phyloP scores from a whole-genome alignment of 1,139 yeast genomes.

The Hyphopichia burtonii region DNA sequence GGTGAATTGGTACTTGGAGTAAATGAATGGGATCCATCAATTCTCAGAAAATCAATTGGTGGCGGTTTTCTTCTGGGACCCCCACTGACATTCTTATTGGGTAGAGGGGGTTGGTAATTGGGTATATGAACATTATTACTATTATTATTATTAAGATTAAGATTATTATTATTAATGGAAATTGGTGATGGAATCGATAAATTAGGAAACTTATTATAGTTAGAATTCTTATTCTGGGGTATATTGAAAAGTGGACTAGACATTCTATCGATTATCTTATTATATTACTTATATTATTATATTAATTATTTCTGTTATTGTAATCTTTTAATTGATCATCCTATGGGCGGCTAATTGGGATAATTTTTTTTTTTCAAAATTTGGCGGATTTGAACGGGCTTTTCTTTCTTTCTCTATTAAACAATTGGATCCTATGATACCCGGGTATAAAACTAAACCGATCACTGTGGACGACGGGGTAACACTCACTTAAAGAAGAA shows the following conservation, averaged over 20 bases:
- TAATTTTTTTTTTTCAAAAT: no score
- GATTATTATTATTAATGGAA: slow-evolving; percentile 8
- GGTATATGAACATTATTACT: not conserved
- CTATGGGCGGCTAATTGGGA: no score
- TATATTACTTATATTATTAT: not conserved
- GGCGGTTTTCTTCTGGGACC: slow-evolving; percentile 39
- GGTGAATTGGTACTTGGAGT: slow-evolving; percentile 7
- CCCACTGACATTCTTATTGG: not conserved
- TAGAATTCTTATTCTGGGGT: slow-evolving; percentile 16
- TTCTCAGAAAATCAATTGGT: slow-evolving; percentile 39
- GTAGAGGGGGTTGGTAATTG: not conserved
- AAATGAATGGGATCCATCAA: slow-evolving; percentile 29
- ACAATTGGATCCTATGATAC: no score
- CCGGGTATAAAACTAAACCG: no score
- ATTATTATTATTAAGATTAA: not conserved
- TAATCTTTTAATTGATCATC: no score
- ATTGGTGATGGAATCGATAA: slow-evolving; percentile 26
- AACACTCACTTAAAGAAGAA: no score
- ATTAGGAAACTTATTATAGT: slow-evolving; percentile 19
- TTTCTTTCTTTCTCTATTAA: no score
- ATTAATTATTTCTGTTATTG: not conserved
- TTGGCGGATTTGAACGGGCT: no score
- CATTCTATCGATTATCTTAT: slow-evolving; percentile 6
- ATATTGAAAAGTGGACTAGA: slow-evolving; percentile 15
- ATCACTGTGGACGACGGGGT: no score